A percentile compares a stretch with the other conserved stretches of the same genome.
phyloP scores from a whole-genome alignment of 495 filamentous ascomycete genomes.

The Halenospora varia region DNA sequence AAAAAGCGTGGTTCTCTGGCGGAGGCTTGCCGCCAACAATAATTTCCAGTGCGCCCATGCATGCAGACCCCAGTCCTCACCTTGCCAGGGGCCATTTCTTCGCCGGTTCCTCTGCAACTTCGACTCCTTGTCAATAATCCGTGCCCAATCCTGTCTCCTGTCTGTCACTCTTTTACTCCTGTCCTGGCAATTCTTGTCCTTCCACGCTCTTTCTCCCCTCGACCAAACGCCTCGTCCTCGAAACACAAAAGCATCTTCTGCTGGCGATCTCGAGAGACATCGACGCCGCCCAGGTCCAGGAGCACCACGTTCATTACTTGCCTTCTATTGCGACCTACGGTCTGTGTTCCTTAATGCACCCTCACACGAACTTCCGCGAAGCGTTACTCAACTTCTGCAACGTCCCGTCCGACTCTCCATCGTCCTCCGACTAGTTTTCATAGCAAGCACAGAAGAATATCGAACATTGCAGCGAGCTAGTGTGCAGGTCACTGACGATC shows the following conservation, averaged over 20 bases:
- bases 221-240: not conserved
- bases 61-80: not conserved
- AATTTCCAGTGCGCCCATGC: not conserved
- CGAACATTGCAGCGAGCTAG: not conserved
- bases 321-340: not conserved
- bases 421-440: not conserved
- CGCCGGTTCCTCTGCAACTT: too few species aligned
- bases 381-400: conserved; percentile 2
- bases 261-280: not conserved
- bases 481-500: conserved; percentile 1
- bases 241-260: not conserved
- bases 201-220: not conserved
- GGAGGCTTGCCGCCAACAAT: too few species aligned
- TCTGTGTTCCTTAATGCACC: conserved; percentile 11
- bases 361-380: conserved; percentile 9
- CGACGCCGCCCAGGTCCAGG: not conserved
- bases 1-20: not conserved
- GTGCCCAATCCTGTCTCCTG: not conserved
- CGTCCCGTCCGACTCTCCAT: conserved; percentile 1
- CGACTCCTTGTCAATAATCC: too few species aligned
- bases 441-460: not conserved
- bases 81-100: not conserved
- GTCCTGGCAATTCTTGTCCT: too few species aligned
- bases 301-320: conserved; percentile 5
- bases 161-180: too few species aligned